Base-by-base conservation (phyloP, 331 rosid species). In the Quercus phellos region DNA sequence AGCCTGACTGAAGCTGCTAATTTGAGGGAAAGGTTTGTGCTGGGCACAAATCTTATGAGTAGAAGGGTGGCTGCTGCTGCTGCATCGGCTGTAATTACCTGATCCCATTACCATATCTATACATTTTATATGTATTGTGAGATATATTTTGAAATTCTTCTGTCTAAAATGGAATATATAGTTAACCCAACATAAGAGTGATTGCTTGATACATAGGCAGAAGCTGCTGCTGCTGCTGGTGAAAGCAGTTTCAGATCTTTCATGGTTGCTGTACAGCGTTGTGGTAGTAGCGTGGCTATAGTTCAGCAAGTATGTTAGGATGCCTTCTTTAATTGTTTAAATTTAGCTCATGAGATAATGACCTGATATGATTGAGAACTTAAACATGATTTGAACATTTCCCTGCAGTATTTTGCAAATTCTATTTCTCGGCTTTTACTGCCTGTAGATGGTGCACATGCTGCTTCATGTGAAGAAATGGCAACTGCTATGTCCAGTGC, bases 61-160 rank as follows among this genome's bases (percentile, higher is more conserved):
- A 91, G 99, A 83, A 89, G 98, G 84, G 99, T 91, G 79, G 98
- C 99, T 58, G 98, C 98, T 77, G 99, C 99, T 3, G 99, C 98
- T 81, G 97, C 98, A 84, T 90, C 98, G 77, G 97, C 92, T 73
- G 99, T 96, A 91, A 83, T 68, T 72, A 74, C 78, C 71, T 58
- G 74, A 87, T 51, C 80, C 29, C 19, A 4, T 55, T 29, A 76
- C 63, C 78, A 26, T 82, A 51, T 82, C 68, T 46, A 19, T 86
- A 73, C 76, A 59, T 78, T 82, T 69, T 70, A 50, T 71, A 32
- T 59, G 50, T 10, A 26, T 13, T 21, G 26, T 24, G 66, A 59
- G 66, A 10, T 24, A 24, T 59, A 24, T 24, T 59, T 66, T 56
- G 13, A 35, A 64, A 22, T 30, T 4, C 1, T 74, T 38, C 38